A percentile compares a stretch with the other conserved stretches of the same genome.
phyloP scores from a whole-genome alignment of 805 yeast species.

The Ogataea siamensis region DNA sequence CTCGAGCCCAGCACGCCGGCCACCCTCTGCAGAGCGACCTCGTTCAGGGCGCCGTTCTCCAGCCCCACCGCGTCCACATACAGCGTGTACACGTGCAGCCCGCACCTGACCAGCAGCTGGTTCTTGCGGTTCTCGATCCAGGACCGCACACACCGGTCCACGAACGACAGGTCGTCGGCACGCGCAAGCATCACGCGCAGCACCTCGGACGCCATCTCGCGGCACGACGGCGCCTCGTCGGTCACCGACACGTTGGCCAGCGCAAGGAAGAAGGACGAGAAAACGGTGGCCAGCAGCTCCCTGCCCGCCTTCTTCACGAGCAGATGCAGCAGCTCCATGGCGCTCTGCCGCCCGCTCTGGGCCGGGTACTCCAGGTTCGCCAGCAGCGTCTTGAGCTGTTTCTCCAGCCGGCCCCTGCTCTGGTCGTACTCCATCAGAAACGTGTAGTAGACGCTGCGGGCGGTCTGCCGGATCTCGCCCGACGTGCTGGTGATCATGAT shows the following conservation, averaged over 20 bases:
- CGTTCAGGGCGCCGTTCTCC: conserved; percentile 32
- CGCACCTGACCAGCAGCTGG: conserved; percentile 60
- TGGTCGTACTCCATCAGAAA: conserved; percentile 94
- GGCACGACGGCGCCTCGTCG: conserved; percentile 75
- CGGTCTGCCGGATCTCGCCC: conserved; percentile 74
- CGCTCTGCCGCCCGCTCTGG: conserved; percentile 83
- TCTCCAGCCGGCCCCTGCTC: conserved; percentile 79
- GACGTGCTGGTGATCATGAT: conserved; percentile 90
- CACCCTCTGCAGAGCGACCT: too few species aligned
- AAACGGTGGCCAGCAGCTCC: conserved; percentile 55
- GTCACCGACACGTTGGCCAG: conserved; percentile 73
- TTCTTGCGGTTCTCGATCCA: conserved; percentile 66
- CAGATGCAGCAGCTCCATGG: conserved; percentile 78
- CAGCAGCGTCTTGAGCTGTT: conserved; percentile 77
- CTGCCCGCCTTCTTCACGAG: conserved; percentile 64
- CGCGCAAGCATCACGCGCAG: conserved; percentile 53
- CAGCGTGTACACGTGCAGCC: conserved; percentile 69
- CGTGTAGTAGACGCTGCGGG: conserved; percentile 78
- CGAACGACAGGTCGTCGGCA: conserved; percentile 34
- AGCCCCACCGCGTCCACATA: conserved; percentile 49
- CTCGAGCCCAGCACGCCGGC: conserved; percentile 26
- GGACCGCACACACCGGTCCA: conserved; percentile 45
- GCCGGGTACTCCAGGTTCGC: conserved; percentile 82
- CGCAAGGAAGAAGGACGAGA: conserved; percentile 80
- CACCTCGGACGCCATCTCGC: conserved; percentile 76